Evolutionary conservation across 768 basidiomycete genomes (phyloP).

Genomic region (Phylloporus sp.): DNA sequence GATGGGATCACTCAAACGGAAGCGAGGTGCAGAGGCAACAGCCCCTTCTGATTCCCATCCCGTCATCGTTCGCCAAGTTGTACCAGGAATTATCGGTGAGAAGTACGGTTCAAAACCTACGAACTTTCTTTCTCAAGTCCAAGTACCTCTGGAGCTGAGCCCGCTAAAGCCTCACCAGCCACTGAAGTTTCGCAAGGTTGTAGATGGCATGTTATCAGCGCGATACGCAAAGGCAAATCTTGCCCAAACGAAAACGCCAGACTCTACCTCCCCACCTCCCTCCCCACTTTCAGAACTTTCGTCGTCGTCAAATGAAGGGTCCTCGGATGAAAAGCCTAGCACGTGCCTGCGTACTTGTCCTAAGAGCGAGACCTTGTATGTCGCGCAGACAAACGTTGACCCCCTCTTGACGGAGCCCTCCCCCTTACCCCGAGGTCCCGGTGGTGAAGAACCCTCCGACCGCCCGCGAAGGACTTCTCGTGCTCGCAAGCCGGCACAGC

Average conservation of each 20-base stretch:
- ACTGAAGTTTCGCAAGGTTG: slow-evolving; percentile 37
- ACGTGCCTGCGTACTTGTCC: not conserved
- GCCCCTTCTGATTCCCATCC: slow-evolving; percentile 23
- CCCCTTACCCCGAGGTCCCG: slow-evolving; percentile 15
- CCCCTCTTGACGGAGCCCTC: slow-evolving; percentile 10
- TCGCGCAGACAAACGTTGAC: not conserved
- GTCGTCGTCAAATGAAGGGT: slow-evolving; percentile 18
- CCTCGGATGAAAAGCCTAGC: not conserved
- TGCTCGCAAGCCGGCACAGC: slow-evolving; percentile 38
- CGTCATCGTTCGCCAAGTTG: slow-evolving; percentile 34
- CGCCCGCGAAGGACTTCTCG: slow-evolving; percentile 48
- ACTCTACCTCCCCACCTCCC: slow-evolving; percentile 1
- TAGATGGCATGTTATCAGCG: slow-evolving; percentile 33
- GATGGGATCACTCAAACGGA: slow-evolving; percentile 30
- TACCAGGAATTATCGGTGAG: slow-evolving; percentile 30
- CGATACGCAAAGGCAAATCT: slow-evolving; percentile 22
- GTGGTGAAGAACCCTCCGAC: slow-evolving; percentile 3
- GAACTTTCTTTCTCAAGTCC: slow-evolving; percentile 12
- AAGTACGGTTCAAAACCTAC: slow-evolving; percentile 27
- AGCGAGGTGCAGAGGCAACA: slow-evolving; percentile 16
- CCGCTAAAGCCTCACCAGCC: slow-evolving; percentile 23
- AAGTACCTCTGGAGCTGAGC: slow-evolving; percentile 11
- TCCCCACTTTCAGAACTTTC: slow-evolving; percentile 25
- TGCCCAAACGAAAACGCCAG: slow-evolving; percentile 2
- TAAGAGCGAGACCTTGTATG: not conserved